A percentile compares a stretch with the other conserved stretches of the same genome.
phyloP scores from a whole-genome alignment of 805 yeast species.

The Pichia eremophila region DNA sequence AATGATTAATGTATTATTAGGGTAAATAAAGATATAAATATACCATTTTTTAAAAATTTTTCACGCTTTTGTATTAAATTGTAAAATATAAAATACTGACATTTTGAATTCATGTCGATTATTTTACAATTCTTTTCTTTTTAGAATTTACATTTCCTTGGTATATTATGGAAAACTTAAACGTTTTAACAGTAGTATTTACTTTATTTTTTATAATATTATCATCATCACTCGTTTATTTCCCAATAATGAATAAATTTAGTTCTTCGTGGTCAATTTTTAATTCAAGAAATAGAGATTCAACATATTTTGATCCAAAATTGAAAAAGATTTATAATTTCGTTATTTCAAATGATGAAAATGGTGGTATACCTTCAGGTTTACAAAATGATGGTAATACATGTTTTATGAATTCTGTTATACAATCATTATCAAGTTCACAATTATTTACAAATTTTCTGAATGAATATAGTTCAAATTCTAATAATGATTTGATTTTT shows the following conservation, averaged over 20 bases:
- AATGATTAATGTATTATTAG: too few species aligned
- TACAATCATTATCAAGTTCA: conserved; percentile 76
- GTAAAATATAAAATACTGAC: too few species aligned
- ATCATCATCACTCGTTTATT: too few species aligned
- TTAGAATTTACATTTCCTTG: too few species aligned
- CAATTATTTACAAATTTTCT: conserved; percentile 48
- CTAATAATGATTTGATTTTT: conserved; percentile 26
- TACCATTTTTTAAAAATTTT: too few species aligned
- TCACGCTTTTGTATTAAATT: too few species aligned
- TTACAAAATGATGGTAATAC: conserved; percentile 86
- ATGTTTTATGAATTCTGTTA: conserved; percentile 87
- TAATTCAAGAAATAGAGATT: background rate
- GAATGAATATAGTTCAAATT: conserved; percentile 29
- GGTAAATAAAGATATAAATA: too few species aligned
- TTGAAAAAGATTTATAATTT: conserved; percentile 7
- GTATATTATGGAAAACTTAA: too few species aligned
- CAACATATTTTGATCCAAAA: background rate
- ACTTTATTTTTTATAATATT: too few species aligned
- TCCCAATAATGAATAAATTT: conserved; percentile 7
- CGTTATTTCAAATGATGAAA: conserved; percentile 4
- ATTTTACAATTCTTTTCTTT: too few species aligned
- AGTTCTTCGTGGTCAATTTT: conserved; percentile 8
- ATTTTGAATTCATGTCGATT: too few species aligned
- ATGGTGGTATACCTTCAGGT: conserved; percentile 79
- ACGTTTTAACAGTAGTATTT: too few species aligned